A percentile compares a stretch with the other conserved stretches of the same genome.
Conservation (phyloP, 2,329 filamentous ascomycete species). For the Colletotrichum acutatum region DNA sequence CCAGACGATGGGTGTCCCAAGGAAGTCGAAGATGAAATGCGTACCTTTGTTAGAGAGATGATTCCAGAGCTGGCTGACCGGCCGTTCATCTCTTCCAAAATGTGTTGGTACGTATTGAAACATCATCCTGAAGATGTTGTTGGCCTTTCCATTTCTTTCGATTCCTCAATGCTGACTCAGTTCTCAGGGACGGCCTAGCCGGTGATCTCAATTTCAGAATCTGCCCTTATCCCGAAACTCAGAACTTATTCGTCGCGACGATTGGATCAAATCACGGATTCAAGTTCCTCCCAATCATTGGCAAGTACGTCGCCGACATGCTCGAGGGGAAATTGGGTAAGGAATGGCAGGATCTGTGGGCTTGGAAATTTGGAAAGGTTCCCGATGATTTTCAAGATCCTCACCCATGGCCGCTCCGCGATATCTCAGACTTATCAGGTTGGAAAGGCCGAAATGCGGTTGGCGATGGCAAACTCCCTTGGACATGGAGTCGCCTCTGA, state of each 20-base stretch:
- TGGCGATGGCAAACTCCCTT: conserved; percentile 36
- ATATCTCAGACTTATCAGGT: conserved; percentile 37
- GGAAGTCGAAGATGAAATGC: conserved; percentile 65
- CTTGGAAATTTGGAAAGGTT: conserved; percentile 37
- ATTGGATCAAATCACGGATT: conserved; percentile 64
- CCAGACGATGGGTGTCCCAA: conserved; percentile 51
- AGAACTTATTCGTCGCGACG: conserved; percentile 59
- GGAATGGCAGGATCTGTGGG: conserved; percentile 54
- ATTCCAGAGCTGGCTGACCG: conserved; percentile 61
- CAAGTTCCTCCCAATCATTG: conserved; percentile 65
- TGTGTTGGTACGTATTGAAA: conserved; percentile 62
- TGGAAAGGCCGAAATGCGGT: conserved; percentile 37
- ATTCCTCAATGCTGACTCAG: background rate
- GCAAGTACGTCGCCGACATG: conserved; percentile 59
- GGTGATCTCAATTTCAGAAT: conserved; percentile 42
- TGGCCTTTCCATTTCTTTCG: background rate
- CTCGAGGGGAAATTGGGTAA: conserved; percentile 54
- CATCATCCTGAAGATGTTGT: background rate
- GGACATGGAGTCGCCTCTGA: conserved; percentile 37
- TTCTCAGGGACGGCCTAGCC: conserved; percentile 43
- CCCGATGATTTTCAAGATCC: conserved; percentile 37
- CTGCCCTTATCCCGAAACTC: conserved; percentile 34
- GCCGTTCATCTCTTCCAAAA: conserved; percentile 58
- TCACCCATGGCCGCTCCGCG: conserved; percentile 36
- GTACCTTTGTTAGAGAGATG: conserved; percentile 59